Base-by-base conservation (phyloP, 352 stramenopile genomes). In the Paralagenidium karlingii region DNA sequence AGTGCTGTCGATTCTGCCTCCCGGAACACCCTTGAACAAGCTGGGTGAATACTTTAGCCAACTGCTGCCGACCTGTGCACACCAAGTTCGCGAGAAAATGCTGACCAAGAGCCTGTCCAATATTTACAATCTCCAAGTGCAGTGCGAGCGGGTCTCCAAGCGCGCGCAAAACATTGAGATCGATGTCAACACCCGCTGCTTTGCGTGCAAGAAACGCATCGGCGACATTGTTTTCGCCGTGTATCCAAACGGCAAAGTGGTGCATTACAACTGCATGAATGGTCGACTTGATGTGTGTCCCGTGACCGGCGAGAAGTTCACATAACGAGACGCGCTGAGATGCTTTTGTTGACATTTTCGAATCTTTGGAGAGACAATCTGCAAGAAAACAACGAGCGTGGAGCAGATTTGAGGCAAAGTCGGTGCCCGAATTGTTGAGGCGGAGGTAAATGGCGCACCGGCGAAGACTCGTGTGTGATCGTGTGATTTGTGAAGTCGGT, bases 181-280 rank as follows among this genome's bases (percentile, higher is more conserved):
- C 40, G 78, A 92, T 34, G 53, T 67, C 19, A 78, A 82, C 45
- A 85, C 78, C 22, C 53, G 70, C 5, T 92, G 78, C 45, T 68
- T 73, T 21, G 63, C 70, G 45, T 92, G 78, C 53, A 78, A 82
- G 54, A 92, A 92, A 43, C 75, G 78, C 16, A 92, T 92, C 33
- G 78, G 77, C 44, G 77, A 88, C 42, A 92, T 87, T 39, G 78
- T 92, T 43, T 92, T 92, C 48, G 66, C 73, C 8, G 78, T 89
- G 8, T 92, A 92, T 47, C 78, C 78, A 22, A 84, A 92, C 43
- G 62, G 67, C 43, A 83, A 85, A 36, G 63, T 89, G 19, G 70
- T 92, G 47, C 78, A 92, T 57, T 92, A 89, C 58, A 88, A 87
- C 53, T 92, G 78, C 54, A 85, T 77, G 47, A 86, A 82, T 51